Evolutionary conservation across 2,329 filamentous ascomycete genomes (phyloP).

Genomic region (Hymenoscyphus repandus): DNA sequence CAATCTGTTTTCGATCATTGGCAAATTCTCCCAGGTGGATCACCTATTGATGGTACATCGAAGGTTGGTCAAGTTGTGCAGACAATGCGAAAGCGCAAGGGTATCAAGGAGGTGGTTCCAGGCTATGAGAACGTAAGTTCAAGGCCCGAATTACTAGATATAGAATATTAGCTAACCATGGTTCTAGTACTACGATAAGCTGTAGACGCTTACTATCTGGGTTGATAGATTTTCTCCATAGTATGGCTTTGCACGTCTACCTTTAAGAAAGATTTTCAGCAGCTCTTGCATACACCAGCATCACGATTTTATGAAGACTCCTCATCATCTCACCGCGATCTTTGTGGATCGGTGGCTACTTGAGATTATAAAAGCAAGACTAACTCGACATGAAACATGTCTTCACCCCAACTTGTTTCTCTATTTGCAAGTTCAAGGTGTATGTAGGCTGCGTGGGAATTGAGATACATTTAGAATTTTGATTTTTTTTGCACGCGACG

Average conservation of each 20-base stretch:
- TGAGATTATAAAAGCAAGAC: slow-evolving; percentile 21
- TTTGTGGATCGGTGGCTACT: slow-evolving; percentile 17
- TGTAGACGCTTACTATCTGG: slow-evolving; percentile 53
- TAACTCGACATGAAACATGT: too few species aligned
- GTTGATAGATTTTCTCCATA: slow-evolving; percentile 29
- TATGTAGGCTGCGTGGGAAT: neutral
- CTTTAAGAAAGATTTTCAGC: slow-evolving; percentile 20
- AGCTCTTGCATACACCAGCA: slow-evolving; percentile 16
- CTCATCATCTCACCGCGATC: slow-evolving; percentile 10
- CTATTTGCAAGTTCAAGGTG: too few species aligned
- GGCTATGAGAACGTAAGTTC: slow-evolving; percentile 89
- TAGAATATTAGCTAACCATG: slow-evolving; percentile 35
- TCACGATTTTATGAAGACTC: slow-evolving; percentile 27
- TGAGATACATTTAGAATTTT: neutral
- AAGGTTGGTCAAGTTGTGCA: slow-evolving; percentile 80
- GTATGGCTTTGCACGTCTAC: slow-evolving; percentile 22
- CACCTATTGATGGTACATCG: slow-evolving; percentile 74
- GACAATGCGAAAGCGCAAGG: slow-evolving; percentile 98
- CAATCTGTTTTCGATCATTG: slow-evolving; percentile 99
- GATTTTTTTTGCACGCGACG: neutral
- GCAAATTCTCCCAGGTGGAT: slow-evolving; percentile 92
- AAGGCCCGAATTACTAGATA: neutral
- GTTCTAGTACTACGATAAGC: slow-evolving; percentile 93
- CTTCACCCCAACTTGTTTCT: too few species aligned
- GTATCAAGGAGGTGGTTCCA: slow-evolving; percentile 94